These are phyloP conservation scores for Termitomyces sp. DNA, from an alignment of 768 basidiomycete genomes.

Conservation along the genomic window DNA sequence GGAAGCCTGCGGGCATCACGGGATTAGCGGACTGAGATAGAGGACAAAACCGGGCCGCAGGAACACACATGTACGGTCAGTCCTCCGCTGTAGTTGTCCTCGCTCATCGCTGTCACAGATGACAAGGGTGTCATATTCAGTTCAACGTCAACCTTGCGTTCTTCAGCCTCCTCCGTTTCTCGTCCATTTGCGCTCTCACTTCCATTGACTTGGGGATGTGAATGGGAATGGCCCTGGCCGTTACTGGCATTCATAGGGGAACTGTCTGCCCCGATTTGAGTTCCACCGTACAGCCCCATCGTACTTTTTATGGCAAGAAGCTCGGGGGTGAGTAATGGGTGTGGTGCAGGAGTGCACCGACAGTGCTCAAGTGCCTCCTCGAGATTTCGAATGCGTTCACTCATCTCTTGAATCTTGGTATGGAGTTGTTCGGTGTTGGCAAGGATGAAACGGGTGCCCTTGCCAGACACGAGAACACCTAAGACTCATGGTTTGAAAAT, in stretches of 20 bases:
- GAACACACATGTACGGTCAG: conserved; percentile 4
- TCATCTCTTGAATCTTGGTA: conserved; percentile 61
- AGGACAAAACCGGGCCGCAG: neutral
- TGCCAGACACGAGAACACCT: conserved; percentile 64
- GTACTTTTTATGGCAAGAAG: conserved; percentile 53
- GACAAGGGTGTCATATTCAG: neutral
- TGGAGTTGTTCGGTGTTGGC: conserved; percentile 66
- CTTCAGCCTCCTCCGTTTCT: conserved; percentile 6
- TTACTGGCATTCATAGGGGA: neutral
- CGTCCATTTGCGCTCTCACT: neutral
- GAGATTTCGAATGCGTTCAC: conserved; percentile 55
- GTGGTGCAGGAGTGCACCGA: conserved; percentile 26
- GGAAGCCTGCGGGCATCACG: neutral
- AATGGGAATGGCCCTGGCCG: neutral
- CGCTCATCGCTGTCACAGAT: neutral
- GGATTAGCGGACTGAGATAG: neutral
- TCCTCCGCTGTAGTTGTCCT: neutral
- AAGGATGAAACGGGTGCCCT: conserved; percentile 62
- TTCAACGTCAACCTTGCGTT: conserved; percentile 17
- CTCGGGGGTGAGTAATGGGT: conserved; percentile 47
- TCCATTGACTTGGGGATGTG: neutral
- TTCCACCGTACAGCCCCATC: conserved; percentile 40
- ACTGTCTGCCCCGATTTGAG: conserved; percentile 17
- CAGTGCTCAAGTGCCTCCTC: conserved; percentile 46
- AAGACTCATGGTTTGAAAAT: neutral